Base-by-base conservation (phyloP, 768 basidiomycete species). In the Leccinum aurantiacum region DNA sequence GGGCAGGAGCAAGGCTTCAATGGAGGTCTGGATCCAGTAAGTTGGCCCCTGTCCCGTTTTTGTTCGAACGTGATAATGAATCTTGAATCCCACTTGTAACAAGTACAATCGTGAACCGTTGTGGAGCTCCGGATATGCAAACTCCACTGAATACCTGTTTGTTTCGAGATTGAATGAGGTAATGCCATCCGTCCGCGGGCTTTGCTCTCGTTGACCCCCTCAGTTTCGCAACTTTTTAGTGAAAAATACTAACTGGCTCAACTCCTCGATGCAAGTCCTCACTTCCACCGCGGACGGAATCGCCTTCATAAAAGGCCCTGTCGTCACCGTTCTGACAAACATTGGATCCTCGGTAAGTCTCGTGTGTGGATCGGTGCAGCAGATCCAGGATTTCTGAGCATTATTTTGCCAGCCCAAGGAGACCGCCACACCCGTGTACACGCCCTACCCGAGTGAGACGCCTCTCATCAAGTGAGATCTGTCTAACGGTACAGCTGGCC, bases 1-100 rank as follows among this genome's bases (percentile, higher is more conserved):
- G 90, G 91, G 2, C 89, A 90, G 73, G 91, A 92, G 66, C 90
- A 91, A 69, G 75, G 79, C 44, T 87, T 89, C 70, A 76, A 74
- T 57, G 91, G 90, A 35, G 75, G 74, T 66, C 74, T 71, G 8
- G 90, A 92, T 66, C 90, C 90, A 37, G 87, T 89, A 71, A 65
- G 81, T 66, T 31, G 24, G 27, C 24, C 15, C 4, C 4, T 24
- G 6, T 17, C n/a, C 11, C n/a, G 0, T 33, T 22, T 19, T 31
- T 37, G n/a, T 13, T 15, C 13, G 3, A 37, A 2, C 35, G 17
- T 27, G 54, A 38, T 51, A 41, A 54, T 54, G 53, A 15, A 57
- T 27, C 37, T 19, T 54, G 54, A 15, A 57, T 27, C 37, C 24
- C 33, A 51, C 67, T 77, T 31, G 29, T 31, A 31, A 10, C 33